Percentiles rank a stretch among this genome's conserved stretches.
phyloP scores from a whole-genome alignment of 768 basidiomycete genomes.

The Pisolithus orientalis region DNA sequence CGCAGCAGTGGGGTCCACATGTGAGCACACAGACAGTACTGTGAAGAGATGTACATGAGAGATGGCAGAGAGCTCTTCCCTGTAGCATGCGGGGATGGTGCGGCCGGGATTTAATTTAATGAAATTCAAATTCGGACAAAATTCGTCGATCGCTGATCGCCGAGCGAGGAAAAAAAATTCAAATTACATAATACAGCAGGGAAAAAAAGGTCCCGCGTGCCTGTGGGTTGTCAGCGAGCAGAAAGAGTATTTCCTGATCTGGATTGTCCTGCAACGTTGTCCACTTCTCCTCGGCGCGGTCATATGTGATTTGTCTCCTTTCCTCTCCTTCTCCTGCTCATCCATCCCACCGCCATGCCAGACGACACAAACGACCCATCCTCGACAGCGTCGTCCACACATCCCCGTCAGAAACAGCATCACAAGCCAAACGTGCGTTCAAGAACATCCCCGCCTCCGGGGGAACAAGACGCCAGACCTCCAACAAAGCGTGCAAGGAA shows the following conservation, averaged over 20 bases:
- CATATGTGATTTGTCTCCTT: conserved; percentile 1
- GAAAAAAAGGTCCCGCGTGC: not conserved
- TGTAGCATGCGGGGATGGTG: not conserved
- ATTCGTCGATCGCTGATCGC: conserved; percentile 3
- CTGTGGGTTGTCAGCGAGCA: not conserved
- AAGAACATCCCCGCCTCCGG: conserved; percentile 41
- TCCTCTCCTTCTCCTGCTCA: conserved; percentile 6
- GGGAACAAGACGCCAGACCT: conserved; percentile 53
- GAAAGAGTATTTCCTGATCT: not conserved
- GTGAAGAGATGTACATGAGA: not conserved
- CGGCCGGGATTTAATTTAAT: not conserved
- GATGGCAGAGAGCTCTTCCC: not conserved
- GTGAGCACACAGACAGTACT: no score
- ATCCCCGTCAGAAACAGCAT: conserved; percentile 16
- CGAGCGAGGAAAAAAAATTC: not conserved
- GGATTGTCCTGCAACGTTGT: not conserved
- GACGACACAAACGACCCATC: conserved; percentile 18
- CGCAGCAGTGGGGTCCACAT: not conserved
- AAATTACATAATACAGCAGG: no score
- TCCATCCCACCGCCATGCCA: conserved; percentile 18
- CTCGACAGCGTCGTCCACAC: conserved; percentile 2
- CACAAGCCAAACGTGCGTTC: conserved; percentile 35
- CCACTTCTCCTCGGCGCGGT: not conserved
- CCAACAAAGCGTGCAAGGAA: conserved; percentile 81
- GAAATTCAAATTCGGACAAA: not conserved